Evolutionary conservation across 768 basidiomycete species (phyloP).

Genomic region (Dictyophora rubrovolvata): DNA sequence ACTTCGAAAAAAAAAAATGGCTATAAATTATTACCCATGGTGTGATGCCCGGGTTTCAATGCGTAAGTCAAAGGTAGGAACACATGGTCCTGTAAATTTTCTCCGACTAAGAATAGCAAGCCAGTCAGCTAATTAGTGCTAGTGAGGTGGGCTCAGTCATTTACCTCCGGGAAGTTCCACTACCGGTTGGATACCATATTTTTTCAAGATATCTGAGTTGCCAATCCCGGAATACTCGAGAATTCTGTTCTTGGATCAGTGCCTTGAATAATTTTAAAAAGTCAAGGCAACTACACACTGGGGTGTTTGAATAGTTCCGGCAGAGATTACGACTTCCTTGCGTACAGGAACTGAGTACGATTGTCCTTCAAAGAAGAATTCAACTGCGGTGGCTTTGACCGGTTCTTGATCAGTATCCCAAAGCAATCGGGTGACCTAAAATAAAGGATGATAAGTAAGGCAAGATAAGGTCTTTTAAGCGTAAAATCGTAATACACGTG

Average conservation of each 20-base stretch:
- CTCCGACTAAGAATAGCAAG: background rate
- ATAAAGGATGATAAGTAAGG: background rate
- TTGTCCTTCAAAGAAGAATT: background rate
- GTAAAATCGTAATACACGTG: background rate
- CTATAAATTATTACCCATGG: background rate
- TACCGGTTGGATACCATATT: background rate
- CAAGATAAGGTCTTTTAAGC: background rate
- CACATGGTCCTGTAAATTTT: background rate
- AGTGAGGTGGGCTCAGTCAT: background rate
- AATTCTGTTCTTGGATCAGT: background rate
- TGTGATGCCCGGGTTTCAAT: background rate
- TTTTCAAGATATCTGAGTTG: background rate
- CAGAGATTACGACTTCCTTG: background rate
- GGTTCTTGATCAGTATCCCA: background rate
- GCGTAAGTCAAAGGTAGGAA: background rate
- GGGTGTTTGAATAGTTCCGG: background rate
- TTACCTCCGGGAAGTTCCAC: background rate
- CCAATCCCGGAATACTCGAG: background rate
- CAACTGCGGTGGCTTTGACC: background rate
- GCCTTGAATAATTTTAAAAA: background rate
- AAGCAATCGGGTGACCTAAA: background rate
- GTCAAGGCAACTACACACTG: background rate
- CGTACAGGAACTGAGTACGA: background rate
- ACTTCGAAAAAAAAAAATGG: background rate
- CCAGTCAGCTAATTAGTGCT: background rate